Conservation (phyloP, 1,139 yeast genomes). For the Pneumocystis jirovecii region DNA sequence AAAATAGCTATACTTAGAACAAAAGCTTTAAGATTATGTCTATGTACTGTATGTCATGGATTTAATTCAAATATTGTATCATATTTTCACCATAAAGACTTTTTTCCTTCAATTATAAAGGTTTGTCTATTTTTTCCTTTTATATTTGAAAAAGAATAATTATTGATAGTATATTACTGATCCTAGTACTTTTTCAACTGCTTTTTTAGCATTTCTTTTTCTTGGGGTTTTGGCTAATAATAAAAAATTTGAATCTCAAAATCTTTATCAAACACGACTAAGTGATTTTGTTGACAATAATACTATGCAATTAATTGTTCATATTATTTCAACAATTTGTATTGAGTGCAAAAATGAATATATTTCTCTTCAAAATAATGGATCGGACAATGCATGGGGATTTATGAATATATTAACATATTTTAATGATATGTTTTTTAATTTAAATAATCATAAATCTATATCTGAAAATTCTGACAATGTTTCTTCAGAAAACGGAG, state of each 20-base stretch:
- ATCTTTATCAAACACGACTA: conserved; percentile 26
- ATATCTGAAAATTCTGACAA: neutral
- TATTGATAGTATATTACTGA: conserved; percentile 16
- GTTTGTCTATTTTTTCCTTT: conserved; percentile 11
- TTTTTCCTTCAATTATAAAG: conserved; percentile 25
- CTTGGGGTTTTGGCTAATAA: conserved; percentile 27
- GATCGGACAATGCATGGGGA: conserved; percentile 9
- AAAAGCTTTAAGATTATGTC: conserved; percentile 22
- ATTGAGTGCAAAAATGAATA: conserved; percentile 9
- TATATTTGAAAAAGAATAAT: neutral
- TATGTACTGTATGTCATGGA: conserved; percentile 24
- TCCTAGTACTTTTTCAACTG: conserved; percentile 12
- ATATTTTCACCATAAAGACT: conserved; percentile 25
- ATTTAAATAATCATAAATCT: conserved; percentile 8
- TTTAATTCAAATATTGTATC: conserved; percentile 24
- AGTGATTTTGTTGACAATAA: conserved; percentile 28
- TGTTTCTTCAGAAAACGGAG: neutral
- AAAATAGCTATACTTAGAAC: conserved; percentile 16
- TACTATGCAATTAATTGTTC: conserved; percentile 22
- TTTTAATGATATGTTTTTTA: conserved; percentile 6
- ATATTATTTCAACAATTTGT: conserved; percentile 9
- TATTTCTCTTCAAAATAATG: conserved; percentile 9
- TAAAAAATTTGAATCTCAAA: conserved; percentile 25
- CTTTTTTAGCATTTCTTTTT: conserved; percentile 24
- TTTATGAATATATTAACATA: conserved; percentile 9